Evolutionary conservation across 192 early-diverging fungal genomes (phyloP), one percentile per base, ranked within the genome.

Genomic region (Entomortierella beljakovae): DNA sequence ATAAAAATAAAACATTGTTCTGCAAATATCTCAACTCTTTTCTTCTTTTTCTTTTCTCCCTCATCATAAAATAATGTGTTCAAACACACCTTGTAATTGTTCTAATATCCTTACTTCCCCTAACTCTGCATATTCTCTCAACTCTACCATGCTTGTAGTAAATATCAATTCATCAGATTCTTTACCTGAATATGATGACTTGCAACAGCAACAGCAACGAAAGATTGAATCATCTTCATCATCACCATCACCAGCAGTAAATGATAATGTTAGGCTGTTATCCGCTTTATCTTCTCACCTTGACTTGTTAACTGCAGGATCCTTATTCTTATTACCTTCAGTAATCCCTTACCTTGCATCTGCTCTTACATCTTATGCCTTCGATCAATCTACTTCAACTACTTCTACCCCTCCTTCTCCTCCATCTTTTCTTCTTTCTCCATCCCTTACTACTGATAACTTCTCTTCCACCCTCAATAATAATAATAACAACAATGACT

Each of bases 271-370:
- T 56, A 33, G 26, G 0, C 48, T 55, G 7, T 68, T 68, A 25
- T 51, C 46, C 22, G 28, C 60, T 0, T 48, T 79, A 10, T 28
- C 62, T 6, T 52, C 46, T 20, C 75, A 79, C 26, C 38, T 79
- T 9, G 61, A 79, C 23, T 26, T 79, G 35, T 50, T 69, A 34
- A 65, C 68, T 9, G 75, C 75, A 20, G 75, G 75, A 10, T 58
- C 61, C 2, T 26, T 79, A 3, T 79, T 79, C 49, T 62, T 79
- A 2, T 35, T 79, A 20, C 75, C 75, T 4, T 79, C 75, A 1
- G 53, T 79, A 23, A 37, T 79, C 23, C 75, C 75, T 4, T 70
- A 35, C 33, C 49, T 79, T 22, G 75, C 75, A 33, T 79, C 75
- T 4, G 67, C 67, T 49, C 35, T 79, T 50, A 52, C 25, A 25